phyloP scores from a whole-genome alignment of 345 rosid genomes.

The Pistacia integerrima region DNA sequence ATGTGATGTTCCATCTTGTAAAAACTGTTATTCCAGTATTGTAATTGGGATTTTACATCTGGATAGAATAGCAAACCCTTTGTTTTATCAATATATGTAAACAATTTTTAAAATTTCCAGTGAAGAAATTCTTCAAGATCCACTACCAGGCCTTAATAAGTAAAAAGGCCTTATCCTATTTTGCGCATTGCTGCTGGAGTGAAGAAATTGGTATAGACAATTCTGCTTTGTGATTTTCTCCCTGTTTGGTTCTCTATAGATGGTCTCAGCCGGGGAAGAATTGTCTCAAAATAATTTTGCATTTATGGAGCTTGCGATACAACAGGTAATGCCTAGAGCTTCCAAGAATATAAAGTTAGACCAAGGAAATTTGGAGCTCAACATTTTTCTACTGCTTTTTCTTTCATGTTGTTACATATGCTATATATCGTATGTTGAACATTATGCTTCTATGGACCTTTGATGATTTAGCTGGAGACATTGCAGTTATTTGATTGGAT shows the following conservation, averaged over 20 bases:
- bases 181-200: too few relatives aligned
- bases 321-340: slow-evolving; percentile 43
- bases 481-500: not conserved
- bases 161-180: too few relatives aligned
- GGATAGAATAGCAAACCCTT: too few relatives aligned
- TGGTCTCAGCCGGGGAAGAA: slow-evolving; percentile 27
- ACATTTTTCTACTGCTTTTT: not conserved
- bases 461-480: not conserved
- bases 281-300: slow-evolving; percentile 25
- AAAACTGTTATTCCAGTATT: too few relatives aligned
- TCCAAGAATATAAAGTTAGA: not conserved
- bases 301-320: slow-evolving; percentile 57
- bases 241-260: slow-evolving; percentile 9
- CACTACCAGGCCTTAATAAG: too few relatives aligned
- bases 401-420: not conserved
- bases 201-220: too few relatives aligned
- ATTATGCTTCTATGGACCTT: not conserved
- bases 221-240: too few relatives aligned
- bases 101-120: too few relatives aligned
- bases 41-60: too few relatives aligned
- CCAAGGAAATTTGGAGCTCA: not conserved
- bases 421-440: not conserved
- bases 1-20: too few relatives aligned
- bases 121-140: too few relatives aligned
- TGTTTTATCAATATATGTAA: too few relatives aligned